A percentile compares a stretch with the other conserved stretches of the same genome.
Evolutionary conservation across 495 filamentous ascomycete species (phyloP).

Genomic region (Beverwykella pulmonaria): DNA sequence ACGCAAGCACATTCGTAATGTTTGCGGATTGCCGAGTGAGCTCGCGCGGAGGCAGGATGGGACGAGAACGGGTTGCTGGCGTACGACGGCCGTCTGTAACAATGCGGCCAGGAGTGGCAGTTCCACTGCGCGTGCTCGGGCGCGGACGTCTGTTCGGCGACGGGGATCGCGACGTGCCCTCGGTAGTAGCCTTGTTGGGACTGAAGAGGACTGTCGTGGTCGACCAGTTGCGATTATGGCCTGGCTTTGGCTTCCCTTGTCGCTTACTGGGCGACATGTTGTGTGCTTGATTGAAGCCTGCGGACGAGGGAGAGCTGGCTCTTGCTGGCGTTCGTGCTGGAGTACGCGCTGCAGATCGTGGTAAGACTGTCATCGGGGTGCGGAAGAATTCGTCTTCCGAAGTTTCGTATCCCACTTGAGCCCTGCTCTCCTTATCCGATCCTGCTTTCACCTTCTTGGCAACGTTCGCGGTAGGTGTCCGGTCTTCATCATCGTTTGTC

Average conservation of each 20-base stretch:
- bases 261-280: constrained; percentile 25
- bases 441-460: constrained; percentile 33
- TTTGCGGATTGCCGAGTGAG: constrained; percentile 58
- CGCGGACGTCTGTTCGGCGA: constrained; percentile 20
- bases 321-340: constrained; percentile 1
- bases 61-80: constrained; percentile 55
- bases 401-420: constrained; percentile 5
- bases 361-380: constrained; percentile 39
- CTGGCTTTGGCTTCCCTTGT: constrained; percentile 42
- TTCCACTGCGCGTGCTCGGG: constrained; percentile 26
- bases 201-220: constrained; percentile 78
- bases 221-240: constrained; percentile 68
- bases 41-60: constrained; percentile 56
- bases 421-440: constrained; percentile 27
- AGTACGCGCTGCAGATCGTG: constrained; percentile 15
- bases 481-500: constrained; percentile 67
- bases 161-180: constrained; percentile 34
- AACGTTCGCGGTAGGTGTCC: constrained; percentile 34
- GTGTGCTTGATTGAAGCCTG: background rate
- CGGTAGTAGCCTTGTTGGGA: constrained; percentile 51
- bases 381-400: constrained; percentile 43
- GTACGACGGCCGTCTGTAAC: constrained; percentile 48
- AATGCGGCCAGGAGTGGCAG: constrained; percentile 37
- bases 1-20: constrained; percentile 50
- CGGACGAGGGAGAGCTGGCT: constrained; percentile 21